Base-by-base conservation (phyloP, 2,329 filamentous ascomycete genomes). In the Fusarium xylarioides region DNA sequence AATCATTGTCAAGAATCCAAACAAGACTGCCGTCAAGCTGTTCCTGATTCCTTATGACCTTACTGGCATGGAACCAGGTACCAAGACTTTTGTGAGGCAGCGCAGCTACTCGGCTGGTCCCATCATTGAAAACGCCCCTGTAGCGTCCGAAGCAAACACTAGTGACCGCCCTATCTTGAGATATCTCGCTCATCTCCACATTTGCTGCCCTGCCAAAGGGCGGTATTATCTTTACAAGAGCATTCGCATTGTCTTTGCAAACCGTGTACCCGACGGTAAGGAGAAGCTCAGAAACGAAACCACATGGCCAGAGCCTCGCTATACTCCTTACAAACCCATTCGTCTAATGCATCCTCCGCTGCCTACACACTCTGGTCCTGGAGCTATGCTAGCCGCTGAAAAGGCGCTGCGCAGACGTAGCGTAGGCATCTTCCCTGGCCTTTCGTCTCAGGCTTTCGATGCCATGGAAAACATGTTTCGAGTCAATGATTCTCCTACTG, bases 1-100 rank as follows among this genome's bases (percentile, higher is more conserved):
- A 78, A 97, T 99, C 72, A 92, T 99, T 70, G 94, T 99, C 80
- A 98, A 98, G 81, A 99, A 98, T 77, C 95, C 95, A 21, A 97
- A 98, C 84, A 98, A 98, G 80, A 98, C 96, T 7, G 96, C 96
- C 2, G 95, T 98, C 61, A 98, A 99, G 81, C 86, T 99, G 1
- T 98, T 98, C 76, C 87, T 98, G 30, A 90, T 99, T 6, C 96
- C 95, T 0, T 99, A 98, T 76, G 95, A 98, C 79, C 86, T 99
- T 3, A 88, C 90, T 2, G 95, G 94, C 57, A 99, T 99, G 95
- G 92, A 96, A 70, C 89, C 94, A 0, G 95, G 95, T 1, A 97
- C 94, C 21, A 98, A 98, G 82, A 99, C 96, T 0, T 98, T 98
- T 76, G 92, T 99, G 68, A 91, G 96, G 35, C 96, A 99, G 82